Conservation (phyloP, 495 filamentous ascomycete genomes). For the Astrocystis sublimbata region DNA sequence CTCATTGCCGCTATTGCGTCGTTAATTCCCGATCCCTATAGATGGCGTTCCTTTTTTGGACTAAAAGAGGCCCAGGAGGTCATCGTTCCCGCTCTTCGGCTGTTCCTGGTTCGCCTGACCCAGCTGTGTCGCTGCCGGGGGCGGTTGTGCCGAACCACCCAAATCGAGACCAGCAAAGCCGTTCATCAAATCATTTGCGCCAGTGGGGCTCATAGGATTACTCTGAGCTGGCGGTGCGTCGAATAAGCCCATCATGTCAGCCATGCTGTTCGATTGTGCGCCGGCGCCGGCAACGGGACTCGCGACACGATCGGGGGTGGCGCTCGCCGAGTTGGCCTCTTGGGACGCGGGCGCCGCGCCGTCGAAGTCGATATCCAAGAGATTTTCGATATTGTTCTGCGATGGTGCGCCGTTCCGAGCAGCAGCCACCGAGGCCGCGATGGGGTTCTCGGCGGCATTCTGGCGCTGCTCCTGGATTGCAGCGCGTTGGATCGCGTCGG, state of each 20-base stretch:
- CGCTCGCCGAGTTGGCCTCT: conserved; percentile 69
- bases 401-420: conserved; percentile 58
- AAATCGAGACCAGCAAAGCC: conserved; percentile 82
- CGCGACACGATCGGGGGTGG: conserved; percentile 77
- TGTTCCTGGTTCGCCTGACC: conserved; percentile 36
- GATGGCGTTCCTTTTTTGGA: neutral
- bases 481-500: conserved; percentile 90
- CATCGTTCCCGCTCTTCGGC: conserved; percentile 70
- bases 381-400: conserved; percentile 86
- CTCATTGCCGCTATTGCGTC: neutral
- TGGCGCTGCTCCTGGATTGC: conserved; percentile 95
- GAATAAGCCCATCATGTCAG: conserved; percentile 89
- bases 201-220: conserved; percentile 30
- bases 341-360: conserved; percentile 87
- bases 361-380: conserved; percentile 98
- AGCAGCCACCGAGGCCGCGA: conserved; percentile 79
- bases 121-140: conserved; percentile 54
- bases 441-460: conserved; percentile 89
- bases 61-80: conserved; percentile 88
- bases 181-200: conserved; percentile 69
- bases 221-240: conserved; percentile 48
- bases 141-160: conserved; percentile 60
- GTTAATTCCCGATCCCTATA: neutral
- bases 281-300: conserved; percentile 55
- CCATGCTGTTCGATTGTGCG: conserved; percentile 63